These are phyloP conservation scores for Kurtzmaniella quercitrusa DNA, from an alignment of 1,139 yeast species.

Conservation along the genomic window DNA sequence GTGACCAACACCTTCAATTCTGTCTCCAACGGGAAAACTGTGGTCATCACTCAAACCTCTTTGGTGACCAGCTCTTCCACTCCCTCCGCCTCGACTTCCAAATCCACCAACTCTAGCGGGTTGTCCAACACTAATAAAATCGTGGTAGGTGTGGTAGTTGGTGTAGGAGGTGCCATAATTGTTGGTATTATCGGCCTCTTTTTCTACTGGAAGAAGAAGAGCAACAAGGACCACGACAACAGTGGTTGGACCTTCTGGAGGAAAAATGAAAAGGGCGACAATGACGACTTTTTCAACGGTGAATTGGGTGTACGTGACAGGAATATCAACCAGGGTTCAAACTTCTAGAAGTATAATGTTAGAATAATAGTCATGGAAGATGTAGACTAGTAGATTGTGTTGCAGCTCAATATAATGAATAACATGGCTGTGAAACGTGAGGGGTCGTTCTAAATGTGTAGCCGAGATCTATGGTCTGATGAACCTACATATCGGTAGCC, in stretches of 20 bases:
- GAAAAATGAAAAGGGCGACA: conserved; percentile 41
- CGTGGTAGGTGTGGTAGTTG: conserved; percentile 50
- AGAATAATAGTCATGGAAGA: not conserved
- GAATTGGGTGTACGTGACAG: conserved; percentile 51
- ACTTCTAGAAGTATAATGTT: conserved; percentile 24
- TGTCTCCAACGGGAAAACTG: conserved; percentile 33
- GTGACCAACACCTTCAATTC: conserved; percentile 28
- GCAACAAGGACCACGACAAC: conserved; percentile 23
- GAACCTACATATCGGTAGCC: too few species aligned
- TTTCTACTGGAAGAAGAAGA: conserved; percentile 33
- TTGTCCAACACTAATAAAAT: conserved; percentile 41
- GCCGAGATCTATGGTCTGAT: too few species aligned
- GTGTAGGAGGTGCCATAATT: conserved; percentile 45
- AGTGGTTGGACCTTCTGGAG: conserved; percentile 53
- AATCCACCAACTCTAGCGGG: conserved; percentile 21
- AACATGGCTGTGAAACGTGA: too few species aligned
- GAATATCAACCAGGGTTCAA: conserved; percentile 43
- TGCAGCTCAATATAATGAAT: too few species aligned
- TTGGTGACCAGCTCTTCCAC: conserved; percentile 18
- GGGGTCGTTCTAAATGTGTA: too few species aligned
- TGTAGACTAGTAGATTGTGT: not conserved
- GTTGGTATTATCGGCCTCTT: conserved; percentile 33
- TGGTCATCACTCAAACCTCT: conserved; percentile 37
- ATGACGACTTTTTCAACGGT: conserved; percentile 58
- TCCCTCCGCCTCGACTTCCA: conserved; percentile 24